These are phyloP conservation scores for Wallacemonas collosoma DNA, from an alignment of 208 protist genomes.

Conservation along the genomic window DNA sequence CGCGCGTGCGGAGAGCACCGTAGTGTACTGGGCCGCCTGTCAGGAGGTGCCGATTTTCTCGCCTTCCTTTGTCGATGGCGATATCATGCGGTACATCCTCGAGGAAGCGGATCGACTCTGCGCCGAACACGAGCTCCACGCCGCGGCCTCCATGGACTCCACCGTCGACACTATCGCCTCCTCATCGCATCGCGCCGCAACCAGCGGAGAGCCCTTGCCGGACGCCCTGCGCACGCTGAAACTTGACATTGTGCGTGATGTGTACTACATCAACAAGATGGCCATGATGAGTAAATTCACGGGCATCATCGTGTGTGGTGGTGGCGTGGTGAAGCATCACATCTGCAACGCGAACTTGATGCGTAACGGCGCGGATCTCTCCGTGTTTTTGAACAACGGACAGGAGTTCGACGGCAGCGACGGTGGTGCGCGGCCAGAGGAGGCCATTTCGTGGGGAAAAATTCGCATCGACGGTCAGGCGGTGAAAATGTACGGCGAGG, in stretches of 20 bases:
- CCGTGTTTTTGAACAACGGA: conserved; percentile 98
- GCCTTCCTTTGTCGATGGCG: conserved; percentile 80
- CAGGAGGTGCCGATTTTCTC: conserved; percentile 84
- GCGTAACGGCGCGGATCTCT: conserved; percentile 99
- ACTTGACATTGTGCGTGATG: conserved; percentile 94
- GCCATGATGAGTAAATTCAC: conserved; percentile 94
- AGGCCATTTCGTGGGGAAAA: conserved; percentile 99
- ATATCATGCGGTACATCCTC: conserved; percentile 69
- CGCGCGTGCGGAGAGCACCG: conserved; percentile 51
- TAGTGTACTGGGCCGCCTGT: conserved; percentile 79
- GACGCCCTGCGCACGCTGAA: conserved; percentile 24
- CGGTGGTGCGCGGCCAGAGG: conserved; percentile 97
- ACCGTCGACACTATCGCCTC: neutral
- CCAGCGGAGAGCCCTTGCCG: neutral
- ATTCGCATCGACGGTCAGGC: conserved; percentile 93
- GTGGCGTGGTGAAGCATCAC: conserved; percentile 99
- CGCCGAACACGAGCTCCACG: conserved; percentile 1
- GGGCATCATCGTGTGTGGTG: conserved; percentile 98
- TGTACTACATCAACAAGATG: conserved; percentile 96
- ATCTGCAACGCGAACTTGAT: conserved; percentile 99
- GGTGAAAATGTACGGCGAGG: conserved; percentile 99
- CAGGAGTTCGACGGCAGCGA: conserved; percentile 99
- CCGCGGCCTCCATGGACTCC: neutral
- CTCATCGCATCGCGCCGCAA: neutral
- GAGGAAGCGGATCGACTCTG: conserved; percentile 20